Evolutionary conservation across 108 stramenopile genomes (phyloP).

Genomic region (Fistulifera pelliculosa): DNA sequence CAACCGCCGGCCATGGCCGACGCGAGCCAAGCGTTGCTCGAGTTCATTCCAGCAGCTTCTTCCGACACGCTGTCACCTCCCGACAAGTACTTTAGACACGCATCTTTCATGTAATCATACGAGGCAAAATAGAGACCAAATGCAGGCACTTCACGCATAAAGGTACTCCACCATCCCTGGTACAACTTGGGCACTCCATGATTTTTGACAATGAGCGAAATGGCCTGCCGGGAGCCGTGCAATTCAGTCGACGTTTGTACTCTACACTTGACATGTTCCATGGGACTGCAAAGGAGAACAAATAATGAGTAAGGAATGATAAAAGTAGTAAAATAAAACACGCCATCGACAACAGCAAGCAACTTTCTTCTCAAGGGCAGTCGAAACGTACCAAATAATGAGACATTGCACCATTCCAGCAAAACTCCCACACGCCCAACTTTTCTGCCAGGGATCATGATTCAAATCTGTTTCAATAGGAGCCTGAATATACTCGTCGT

Average conservation of each 20-base stretch:
- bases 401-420: constrained; percentile 81
- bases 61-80: constrained; percentile 3
- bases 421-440: constrained; percentile 72
- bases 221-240: constrained; percentile 46
- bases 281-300: no score
- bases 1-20: constrained; percentile 82
- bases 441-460: constrained; percentile 29
- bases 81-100: constrained; percentile 15
- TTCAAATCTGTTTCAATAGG: constrained; percentile 4
- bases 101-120: constrained; percentile 71
- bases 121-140: constrained; percentile 85
- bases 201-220: constrained; percentile 29
- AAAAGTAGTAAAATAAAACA: not conserved
- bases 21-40: constrained; percentile 57
- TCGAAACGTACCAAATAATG: no score
- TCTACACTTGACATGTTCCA: constrained; percentile 90
- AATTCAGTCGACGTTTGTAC: constrained; percentile 52
- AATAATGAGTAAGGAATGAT: no score
- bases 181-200: constrained; percentile 57
- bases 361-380: constrained; percentile 16
- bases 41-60: constrained; percentile 10
- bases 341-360: not conserved
- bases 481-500: constrained; percentile 37
- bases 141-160: constrained; percentile 82
- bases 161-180: constrained; percentile 62